Conservation (phyloP, 306 rosid species). For the Urtica urens region DNA sequence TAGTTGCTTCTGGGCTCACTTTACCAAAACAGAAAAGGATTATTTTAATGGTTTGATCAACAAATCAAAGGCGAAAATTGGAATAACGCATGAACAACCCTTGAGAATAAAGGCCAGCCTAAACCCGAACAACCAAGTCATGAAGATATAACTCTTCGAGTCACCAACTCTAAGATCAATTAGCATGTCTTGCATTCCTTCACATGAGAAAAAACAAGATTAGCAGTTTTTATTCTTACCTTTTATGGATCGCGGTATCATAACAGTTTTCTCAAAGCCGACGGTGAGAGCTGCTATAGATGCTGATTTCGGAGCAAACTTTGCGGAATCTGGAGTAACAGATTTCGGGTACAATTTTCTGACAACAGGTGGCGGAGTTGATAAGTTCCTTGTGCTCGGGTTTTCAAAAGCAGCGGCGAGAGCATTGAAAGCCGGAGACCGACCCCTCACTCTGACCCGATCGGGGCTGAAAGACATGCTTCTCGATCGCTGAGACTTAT, state of each 20-base stretch:
- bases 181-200: constrained; percentile 6
- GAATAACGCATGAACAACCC: too few relatives aligned
- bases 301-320: constrained; percentile 41
- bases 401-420: constrained; percentile 84
- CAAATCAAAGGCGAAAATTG: too few relatives aligned
- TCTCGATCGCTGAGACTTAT: constrained; percentile 82
- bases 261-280: constrained; percentile 45
- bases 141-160: too few relatives aligned
- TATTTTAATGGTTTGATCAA: too few relatives aligned
- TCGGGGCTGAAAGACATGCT: constrained; percentile 93
- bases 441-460: constrained; percentile 86
- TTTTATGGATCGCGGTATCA: constrained; percentile 57
- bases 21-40: constrained; percentile 16
- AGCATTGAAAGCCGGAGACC: constrained; percentile 96
- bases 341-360: constrained; percentile 86
- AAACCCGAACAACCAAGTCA: too few relatives aligned
- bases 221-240: constrained; percentile 26
- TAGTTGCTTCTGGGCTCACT: constrained; percentile 35
- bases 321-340: constrained; percentile 43
- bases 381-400: constrained; percentile 65
- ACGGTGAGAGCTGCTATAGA: constrained; percentile 58
- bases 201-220: constrained; percentile 6
- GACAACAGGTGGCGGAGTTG: constrained; percentile 87
- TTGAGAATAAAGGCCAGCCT: too few relatives aligned
- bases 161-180: too few relatives aligned